phyloP scores from a whole-genome alignment of 768 basidiomycete genomes.

The Russula sp. region DNA sequence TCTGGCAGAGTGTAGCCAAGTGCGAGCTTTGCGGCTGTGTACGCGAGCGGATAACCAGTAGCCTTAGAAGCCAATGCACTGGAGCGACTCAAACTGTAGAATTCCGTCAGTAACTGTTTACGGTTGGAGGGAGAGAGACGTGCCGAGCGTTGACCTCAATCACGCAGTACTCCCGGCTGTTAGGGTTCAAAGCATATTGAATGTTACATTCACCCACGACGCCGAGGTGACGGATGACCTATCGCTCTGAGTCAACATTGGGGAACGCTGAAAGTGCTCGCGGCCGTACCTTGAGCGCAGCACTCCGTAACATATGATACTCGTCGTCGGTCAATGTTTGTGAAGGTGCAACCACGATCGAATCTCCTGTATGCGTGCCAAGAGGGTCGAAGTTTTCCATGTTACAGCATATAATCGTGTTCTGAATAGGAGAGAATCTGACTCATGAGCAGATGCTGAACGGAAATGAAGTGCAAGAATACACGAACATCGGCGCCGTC shows the following conservation, averaged over 20 bases:
- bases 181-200: constrained; percentile 96
- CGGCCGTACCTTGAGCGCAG: constrained; percentile 82
- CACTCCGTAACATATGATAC: constrained; percentile 98
- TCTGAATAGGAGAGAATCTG: constrained; percentile 45
- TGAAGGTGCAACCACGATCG: constrained; percentile 97
- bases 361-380: constrained; percentile 98
- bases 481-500: constrained; percentile 89
- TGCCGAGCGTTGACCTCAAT: constrained; percentile 97
- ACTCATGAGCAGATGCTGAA: constrained; percentile 1
- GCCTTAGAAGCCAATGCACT: constrained; percentile 98
- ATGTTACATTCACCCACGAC: constrained; percentile 97
- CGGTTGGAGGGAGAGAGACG: constrained; percentile 29
- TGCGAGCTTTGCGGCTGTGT: constrained; percentile 98
- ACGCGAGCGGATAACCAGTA: constrained; percentile 97
- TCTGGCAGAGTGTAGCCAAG: constrained; percentile 97
- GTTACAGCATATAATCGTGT: constrained; percentile 99
- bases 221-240: constrained; percentile 73
- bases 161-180: constrained; percentile 90
- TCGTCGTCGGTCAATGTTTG: constrained; percentile 97
- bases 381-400: constrained; percentile 99
- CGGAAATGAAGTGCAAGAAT: constrained; percentile 3
- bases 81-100: constrained; percentile 61
- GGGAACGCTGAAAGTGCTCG: background rate
- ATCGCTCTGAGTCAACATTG: background rate
- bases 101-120: constrained; percentile 4